Evolutionary conservation across 768 basidiomycete species (phyloP), one percentile per base, ranked within the genome.

Genomic region (Collybiopsis confluens): DNA sequence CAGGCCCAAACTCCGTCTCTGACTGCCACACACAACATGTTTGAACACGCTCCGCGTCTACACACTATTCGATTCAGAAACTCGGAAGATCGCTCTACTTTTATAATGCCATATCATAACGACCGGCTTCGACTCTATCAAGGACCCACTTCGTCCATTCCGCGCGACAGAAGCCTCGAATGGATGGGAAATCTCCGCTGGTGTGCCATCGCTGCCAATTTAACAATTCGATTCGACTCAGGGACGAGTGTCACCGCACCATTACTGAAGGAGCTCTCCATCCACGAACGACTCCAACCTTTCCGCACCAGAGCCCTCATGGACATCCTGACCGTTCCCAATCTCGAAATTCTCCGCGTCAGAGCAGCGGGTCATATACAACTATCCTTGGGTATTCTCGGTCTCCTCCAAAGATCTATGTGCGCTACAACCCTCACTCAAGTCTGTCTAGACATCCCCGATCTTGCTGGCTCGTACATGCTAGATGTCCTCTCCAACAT

Each of bases 201-300:
- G 45, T 46, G 45, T 28, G 45, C 45, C 27, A 16, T 46, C 30
- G 45, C 45, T 30, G 45, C 30, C 21, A 46, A 46, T 30, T 26
- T 16, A 10, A 26, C 3, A n/a, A n/a, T n/a, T 3, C 24, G 33
- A 21, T 18, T 30, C 20, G 45, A 23, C n/a, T 46, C n/a, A n/a
- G n/a, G n/a, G n/a, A n/a, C n/a, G n/a, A n/a, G n/a, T n/a, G 45
- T 46, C 11, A 21, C 28, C 26, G 45, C 45, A 5, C 45, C 45
- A 10, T 18, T 30, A 18, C 28, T 46, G 45, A 27, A 30, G 11
- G 45, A 46, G 27, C 33, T 46, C 21, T 46, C 45, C 26, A 46
- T 46, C 20, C 45, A 35, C 28, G 45, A 46, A 11, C 27, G 30
- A 20, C 18, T 46, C 4, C 45, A 46, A 13, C 28, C 30, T 18